A percentile compares a stretch with the other conserved stretches of the same genome.
phyloP scores from a whole-genome alignment of 148 eudicot genomes.

The Vaccinium darrowii region DNA sequence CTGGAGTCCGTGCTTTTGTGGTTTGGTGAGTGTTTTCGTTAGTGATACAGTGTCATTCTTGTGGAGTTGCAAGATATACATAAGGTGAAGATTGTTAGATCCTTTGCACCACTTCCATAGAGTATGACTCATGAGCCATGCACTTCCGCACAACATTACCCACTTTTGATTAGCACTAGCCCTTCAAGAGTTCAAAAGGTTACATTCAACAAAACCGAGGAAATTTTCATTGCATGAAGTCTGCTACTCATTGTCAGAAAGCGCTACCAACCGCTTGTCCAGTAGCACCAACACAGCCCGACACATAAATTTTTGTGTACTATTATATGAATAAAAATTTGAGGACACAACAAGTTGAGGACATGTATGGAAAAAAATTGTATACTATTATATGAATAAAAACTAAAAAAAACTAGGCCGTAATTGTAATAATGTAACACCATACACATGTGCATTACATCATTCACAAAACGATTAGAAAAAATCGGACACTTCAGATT shows the following conservation, averaged over 20 bases:
- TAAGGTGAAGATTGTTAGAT: background rate
- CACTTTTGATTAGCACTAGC: background rate
- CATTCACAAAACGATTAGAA: too few relatives aligned
- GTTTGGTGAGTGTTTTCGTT: background rate
- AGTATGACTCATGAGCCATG: background rate
- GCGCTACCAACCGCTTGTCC: background rate
- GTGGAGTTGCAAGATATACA: background rate
- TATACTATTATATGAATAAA: too few relatives aligned
- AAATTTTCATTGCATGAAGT: background rate
- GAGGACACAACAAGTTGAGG: background rate
- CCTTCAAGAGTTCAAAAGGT: background rate
- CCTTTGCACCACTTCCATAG: slow-evolving; percentile 1
- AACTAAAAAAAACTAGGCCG: too few relatives aligned
- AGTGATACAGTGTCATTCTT: background rate
- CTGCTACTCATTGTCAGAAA: background rate
- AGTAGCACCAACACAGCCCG: background rate
- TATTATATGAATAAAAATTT: too few relatives aligned
- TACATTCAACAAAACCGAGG: background rate
- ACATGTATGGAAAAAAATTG: too few relatives aligned
- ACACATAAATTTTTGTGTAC: too few relatives aligned
- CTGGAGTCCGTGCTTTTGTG: background rate
- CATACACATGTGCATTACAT: too few relatives aligned
- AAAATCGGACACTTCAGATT: too few relatives aligned
- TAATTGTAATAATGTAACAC: too few relatives aligned
- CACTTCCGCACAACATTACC: background rate